A percentile compares a stretch with the other conserved stretches of the same genome.
phyloP scores from a whole-genome alignment of 164 flowering plant genomes.

The Platanus orientalis region DNA sequence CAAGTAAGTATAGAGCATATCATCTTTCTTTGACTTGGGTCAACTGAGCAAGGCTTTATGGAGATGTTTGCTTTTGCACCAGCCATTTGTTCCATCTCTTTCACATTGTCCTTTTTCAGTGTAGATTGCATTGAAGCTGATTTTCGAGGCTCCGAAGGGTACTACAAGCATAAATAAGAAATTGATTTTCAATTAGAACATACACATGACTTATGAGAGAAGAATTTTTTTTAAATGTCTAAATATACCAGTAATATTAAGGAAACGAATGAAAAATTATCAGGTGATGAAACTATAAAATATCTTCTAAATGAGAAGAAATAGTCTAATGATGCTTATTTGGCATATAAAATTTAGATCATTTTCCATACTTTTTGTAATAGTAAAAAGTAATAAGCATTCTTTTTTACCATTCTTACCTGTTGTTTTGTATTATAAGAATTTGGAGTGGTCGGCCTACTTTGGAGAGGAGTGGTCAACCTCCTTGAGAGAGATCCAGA shows the following conservation, averaged over 20 bases:
- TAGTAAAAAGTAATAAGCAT: background rate
- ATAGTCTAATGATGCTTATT: background rate
- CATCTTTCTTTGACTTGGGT: constrained; percentile 73
- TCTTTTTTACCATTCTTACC: constrained; percentile 24
- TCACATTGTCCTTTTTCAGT: constrained; percentile 39
- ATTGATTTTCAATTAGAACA: background rate
- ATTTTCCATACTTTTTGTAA: background rate
- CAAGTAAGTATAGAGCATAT: constrained; percentile 54
- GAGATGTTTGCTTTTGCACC: constrained; percentile 69
- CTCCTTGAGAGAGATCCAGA: constrained; percentile 56
- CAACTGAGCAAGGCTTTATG: constrained; percentile 71
- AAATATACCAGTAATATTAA: background rate
- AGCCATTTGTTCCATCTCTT: constrained; percentile 46
- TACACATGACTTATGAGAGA: no score
- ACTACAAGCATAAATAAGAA: constrained; percentile 29
- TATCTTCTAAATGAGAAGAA: background rate
- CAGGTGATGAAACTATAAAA: no score
- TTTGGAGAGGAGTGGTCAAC: constrained; percentile 26
- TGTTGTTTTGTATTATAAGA: constrained; percentile 29
- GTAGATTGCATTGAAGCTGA: constrained; percentile 57
- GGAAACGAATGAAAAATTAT: background rate
- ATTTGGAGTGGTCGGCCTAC: constrained; percentile 49
- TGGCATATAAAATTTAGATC: background rate
- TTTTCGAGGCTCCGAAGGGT: constrained; percentile 58
- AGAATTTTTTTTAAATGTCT: background rate